Base-by-base conservation (phyloP, 306 rosid genomes). In the Hippophae gyantsensis region DNA sequence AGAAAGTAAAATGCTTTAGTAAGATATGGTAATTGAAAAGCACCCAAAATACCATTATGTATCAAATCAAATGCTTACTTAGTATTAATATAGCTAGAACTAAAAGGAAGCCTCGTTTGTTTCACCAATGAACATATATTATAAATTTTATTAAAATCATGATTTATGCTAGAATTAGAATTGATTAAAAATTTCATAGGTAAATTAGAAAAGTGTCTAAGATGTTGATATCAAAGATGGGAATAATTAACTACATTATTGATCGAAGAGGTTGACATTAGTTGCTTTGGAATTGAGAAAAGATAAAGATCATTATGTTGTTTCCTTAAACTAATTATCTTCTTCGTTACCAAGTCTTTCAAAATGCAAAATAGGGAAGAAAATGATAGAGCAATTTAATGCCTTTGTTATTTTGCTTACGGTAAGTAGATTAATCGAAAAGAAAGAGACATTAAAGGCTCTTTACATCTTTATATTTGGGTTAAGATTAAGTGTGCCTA, bases 351-450 rank as follows among this genome's bases (percentile, higher is more conserved):
- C 14, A 44, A 8, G 47, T 68, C 66, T n/a, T 59, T 48, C 47
- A 68, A 11, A 14, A 52, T 54, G 60, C 60, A 68, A 44, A 52
- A 42, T 25, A 8, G 47, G 23, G 23, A 43, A 23, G 53, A 68
- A 59, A 1, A 12, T 68, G 23, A 60, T 52, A 9, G 6, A 7
- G 10, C 60, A 68, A 1, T 25, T 43, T 5, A 60, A 52, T 1
- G 49, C 66, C 2, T 6, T 13, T 0, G 72, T 59, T 6, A 68
- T 25, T 52, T 59, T 68, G 45, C 72, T 68, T n/a, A 59, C 27
- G 8, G 23, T 59, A 6, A 55, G 5, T 14, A 46, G 57, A 38
- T 56, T 66, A 3, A 56, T 25, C n/a, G 9, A 9, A 18, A 66
- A 56, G 10, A 8, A 10, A 0, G 48, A 48, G 1, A 56, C 49